Conservation (phyloP, 2,329 filamentous ascomycete genomes). For the Cladosporium sp. region DNA sequence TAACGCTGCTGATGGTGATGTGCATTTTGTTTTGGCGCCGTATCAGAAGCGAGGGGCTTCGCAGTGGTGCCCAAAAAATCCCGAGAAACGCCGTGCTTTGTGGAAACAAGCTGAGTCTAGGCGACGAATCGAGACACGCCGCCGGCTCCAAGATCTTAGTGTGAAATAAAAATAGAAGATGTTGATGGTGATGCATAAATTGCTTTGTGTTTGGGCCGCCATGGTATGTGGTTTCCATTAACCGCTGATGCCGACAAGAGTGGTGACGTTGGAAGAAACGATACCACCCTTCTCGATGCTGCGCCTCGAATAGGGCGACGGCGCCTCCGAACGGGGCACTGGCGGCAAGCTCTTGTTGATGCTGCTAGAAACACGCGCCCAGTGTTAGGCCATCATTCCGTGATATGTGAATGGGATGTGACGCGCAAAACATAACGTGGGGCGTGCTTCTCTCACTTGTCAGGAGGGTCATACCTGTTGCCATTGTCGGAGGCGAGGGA, state of each 20-base stretch:
- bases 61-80: background rate
- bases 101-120: background rate
- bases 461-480: constrained; percentile 17
- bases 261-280: background rate
- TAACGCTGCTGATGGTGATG: background rate
- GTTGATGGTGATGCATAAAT: background rate
- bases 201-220: background rate
- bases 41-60: background rate
- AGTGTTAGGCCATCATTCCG: constrained; percentile 6
- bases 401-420: background rate
- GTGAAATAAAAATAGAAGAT: background rate
- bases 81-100: constrained; percentile 12
- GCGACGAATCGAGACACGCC: background rate
- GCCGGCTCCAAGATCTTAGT: background rate
- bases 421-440: background rate
- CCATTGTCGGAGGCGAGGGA: background rate
- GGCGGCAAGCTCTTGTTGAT: background rate
- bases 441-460: background rate
- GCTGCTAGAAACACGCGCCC: constrained; percentile 6
- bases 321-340: background rate
- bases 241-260: background rate
- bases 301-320: background rate
- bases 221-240: background rate
- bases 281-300: background rate
- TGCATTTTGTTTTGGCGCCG: background rate